Evolutionary conservation across 257 asterid species (phyloP), one percentile per base, ranked within the genome.

Genomic region (Cynanchum wilfordii): DNA sequence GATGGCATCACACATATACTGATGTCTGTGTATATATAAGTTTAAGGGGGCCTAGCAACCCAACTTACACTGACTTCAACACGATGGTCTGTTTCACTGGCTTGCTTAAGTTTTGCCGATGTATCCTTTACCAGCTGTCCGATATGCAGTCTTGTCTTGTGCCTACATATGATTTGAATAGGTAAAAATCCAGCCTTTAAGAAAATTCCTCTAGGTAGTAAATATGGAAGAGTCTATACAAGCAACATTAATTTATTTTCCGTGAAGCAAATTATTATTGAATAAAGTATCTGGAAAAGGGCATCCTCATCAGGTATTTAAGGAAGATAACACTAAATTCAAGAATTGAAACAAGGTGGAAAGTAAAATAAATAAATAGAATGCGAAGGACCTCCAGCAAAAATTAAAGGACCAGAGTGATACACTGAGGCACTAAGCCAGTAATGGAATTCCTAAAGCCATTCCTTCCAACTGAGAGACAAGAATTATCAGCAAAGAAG

Each of bases 71-170:
- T 80, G 83, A 87, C 95, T 82, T 85, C 93, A 64, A 52, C 85
- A 62, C 70, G 84, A 77, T 84, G 96, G 71, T 92, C 96, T 70
- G 84, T 71, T 77, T 92, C 96, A 75, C 95, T 92, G 66, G 92
- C 97, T 87, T 87, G 96, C 84, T 87, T 92, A 69, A 92, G 93
- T 81, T 90, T 87, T 40, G 92, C 88, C 29, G 93, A 87, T 50
- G 97, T 89, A 78, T 90, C 95, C 86, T 92, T 92, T 71, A 89
- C 95, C 72, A 91, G 77, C 80, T 93, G 95, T 47, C 92, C 96
- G 49, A 93, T 88, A 80, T 93, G 95, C 62, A 88, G 76, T 78
- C 98, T 90, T 25, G 95, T 87, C 84, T 93, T 93, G 79, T 83
- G 97, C 86, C 97, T 94, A 86, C 73, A 71, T 54, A 77, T 36